Evolutionary conservation across 1,284 basidiomycete genomes (phyloP), one percentile per base, ranked within the genome.

Genomic region (Sporisorium graminicola): DNA sequence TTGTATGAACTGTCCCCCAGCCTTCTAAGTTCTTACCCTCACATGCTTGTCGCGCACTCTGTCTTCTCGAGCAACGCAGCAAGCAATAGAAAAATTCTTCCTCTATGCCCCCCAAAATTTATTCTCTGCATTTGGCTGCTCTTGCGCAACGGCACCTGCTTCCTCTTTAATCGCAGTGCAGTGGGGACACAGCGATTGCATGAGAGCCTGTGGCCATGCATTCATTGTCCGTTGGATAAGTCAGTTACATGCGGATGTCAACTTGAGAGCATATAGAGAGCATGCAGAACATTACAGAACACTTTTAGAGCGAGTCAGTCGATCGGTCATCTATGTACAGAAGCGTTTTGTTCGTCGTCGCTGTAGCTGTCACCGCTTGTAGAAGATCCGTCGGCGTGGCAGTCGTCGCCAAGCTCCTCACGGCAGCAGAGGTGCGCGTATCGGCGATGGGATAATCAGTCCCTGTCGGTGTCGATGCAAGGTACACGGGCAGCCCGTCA

Each of bases 131-230:
- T 42, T 52, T 33, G 18, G 50, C 50, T 52, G 50, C 29, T n/a
- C 31, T 18, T 24, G 27, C 27, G 58, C 58, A 59, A 59, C 52
- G 58, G 58, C 58, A 52, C 20, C 29, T n/a, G n/a, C n/a, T 37
- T 20, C 50, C 29, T 35, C 18, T 24, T 35, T 24, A 12, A 7
- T 37, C 42, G n/a, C n/a, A n/a, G n/a, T n/a, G n/a, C n/a, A n/a
- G n/a, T n/a, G n/a, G n/a, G n/a, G n/a, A n/a, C n/a, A n/a, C n/a
- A n/a, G n/a, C n/a, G n/a, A n/a, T n/a, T n/a, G n/a, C n/a, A n/a
- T n/a, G n/a, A n/a, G n/a, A n/a, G n/a, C n/a, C n/a, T n/a, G n/a
- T n/a, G n/a, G n/a, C n/a, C n/a, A n/a, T n/a, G n/a, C n/a, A n/a
- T n/a, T n/a, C n/a, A 40, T 40, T 40, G 37, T 40, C n/a, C 16